Evolutionary conservation across 2,329 filamentous ascomycete species (phyloP), one percentile per base, ranked within the genome.

Genomic region (Fusarium siculi): DNA sequence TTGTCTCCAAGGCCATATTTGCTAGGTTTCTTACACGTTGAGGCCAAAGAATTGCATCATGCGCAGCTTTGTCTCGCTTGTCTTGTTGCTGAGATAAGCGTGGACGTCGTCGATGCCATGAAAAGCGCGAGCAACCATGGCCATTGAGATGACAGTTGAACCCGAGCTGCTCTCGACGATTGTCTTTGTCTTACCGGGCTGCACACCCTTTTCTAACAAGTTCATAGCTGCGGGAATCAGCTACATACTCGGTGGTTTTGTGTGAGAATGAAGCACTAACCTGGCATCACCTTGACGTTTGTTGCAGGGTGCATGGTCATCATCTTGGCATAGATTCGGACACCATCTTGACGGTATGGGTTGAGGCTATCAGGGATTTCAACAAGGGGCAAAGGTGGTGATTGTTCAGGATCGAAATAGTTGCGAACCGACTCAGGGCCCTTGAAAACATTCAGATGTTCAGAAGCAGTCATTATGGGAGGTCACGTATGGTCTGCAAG

Each of bases 261-360:
- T 11, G 11, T 28, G 14, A 15, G 12, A 23, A 43, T 30, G 28
- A 25, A 30, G 34, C 12, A 74, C 76, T 23, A 77, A 87, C 86
- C 87, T 74, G 89, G 89, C 80, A 91, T 84, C 23, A 87, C 85
- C 76, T 91, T 91, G 72, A 91, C 87, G 57, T 91, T 91, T 64
- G 90, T 87, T 18, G 89, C 87, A 2, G 89, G 89, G 68, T 88
- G 87, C 82, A 87, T 87, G 5, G 87, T 88, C 85, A 91, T 88
- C 86, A 91, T 88, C 79, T 91, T 91, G 39, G 89, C 89, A 68
- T 90, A 91, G 68, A 91, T 90, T 28, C 88, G 86, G 6, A 91
- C 87, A 3, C 87, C 87, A 85, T 91, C 85, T 25, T 84, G 70
- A 54, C 85, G 82, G 70, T 85, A 89, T 1, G 88, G 88, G 67